Evolutionary conservation across 768 basidiomycete genomes (phyloP).

Genomic region (Auricularia cornea): DNA sequence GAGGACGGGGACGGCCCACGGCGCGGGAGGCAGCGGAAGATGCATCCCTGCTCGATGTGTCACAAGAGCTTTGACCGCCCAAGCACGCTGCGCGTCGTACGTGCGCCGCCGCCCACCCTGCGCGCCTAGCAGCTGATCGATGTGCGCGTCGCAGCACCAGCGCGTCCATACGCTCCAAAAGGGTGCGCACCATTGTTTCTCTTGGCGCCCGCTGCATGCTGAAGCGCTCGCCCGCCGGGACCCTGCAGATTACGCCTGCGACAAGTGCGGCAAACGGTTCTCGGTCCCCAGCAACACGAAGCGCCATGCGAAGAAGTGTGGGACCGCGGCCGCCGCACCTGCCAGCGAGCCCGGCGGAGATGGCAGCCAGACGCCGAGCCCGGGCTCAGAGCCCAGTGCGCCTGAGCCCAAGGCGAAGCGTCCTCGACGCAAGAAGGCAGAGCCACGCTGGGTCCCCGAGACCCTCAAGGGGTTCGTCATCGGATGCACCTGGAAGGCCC

Average conservation of each 20-base stretch:
- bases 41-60: not conserved
- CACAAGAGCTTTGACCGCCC: not conserved
- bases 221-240: not conserved
- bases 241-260: not conserved
- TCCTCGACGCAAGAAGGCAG: not conserved
- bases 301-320: not conserved
- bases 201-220: not conserved
- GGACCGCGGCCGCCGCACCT: not conserved
- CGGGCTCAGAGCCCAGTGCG: not conserved
- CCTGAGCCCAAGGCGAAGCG: not conserved
- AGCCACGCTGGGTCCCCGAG: not conserved
- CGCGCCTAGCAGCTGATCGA: not conserved
- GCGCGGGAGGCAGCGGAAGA: not conserved
- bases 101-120: not conserved
- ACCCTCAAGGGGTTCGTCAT: not conserved
- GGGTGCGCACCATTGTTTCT: not conserved
- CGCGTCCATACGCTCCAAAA: not conserved
- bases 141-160: not conserved
- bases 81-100: not conserved
- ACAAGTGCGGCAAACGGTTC: not conserved
- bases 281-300: not conserved
- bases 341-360: not conserved
- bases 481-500: not conserved
- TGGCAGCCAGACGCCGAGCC: too few species aligned
- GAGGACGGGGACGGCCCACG: not conserved